Evolutionary conservation across 441 rosid species (phyloP).

Genomic region (Populus tomentosa): DNA sequence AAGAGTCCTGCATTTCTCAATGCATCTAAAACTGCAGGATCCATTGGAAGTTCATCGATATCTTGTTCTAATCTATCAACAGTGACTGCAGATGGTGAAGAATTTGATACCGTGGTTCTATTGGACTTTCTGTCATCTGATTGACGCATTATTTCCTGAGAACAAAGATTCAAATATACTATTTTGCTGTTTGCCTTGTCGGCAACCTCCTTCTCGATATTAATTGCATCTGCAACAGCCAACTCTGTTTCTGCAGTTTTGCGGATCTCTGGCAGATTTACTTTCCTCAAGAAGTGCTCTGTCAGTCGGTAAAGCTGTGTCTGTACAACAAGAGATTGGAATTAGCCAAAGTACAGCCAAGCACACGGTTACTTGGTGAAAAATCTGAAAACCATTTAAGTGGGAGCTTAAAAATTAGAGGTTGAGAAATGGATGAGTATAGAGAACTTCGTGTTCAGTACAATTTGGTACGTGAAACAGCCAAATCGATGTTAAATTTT

Average conservation of each 20-base stretch:
- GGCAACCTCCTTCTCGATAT: constrained; percentile 81
- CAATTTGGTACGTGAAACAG: neutral
- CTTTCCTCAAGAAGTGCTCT: constrained; percentile 75
- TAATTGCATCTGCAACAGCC: constrained; percentile 97
- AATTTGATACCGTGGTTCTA: constrained; percentile 32
- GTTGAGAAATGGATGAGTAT: neutral
- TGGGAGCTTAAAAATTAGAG: neutral
- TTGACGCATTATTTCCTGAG: constrained; percentile 70
- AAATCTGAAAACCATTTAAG: neutral
- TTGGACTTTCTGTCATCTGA: constrained; percentile 37
- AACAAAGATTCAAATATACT: constrained; percentile 89
- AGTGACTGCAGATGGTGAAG: constrained; percentile 27
- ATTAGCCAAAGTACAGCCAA: constrained; percentile 4
- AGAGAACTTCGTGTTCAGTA: neutral
- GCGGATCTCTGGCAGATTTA: constrained; percentile 59
- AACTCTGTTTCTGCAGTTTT: constrained; percentile 91
- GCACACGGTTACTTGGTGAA: neutral
- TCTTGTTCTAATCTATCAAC: constrained; percentile 33
- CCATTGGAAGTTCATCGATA: constrained; percentile 33
- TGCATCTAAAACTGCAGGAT: constrained; percentile 55
- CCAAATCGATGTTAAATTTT: neutral
- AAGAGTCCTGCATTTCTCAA: constrained; percentile 88
- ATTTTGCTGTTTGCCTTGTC: constrained; percentile 85
- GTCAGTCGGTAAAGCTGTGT: constrained; percentile 80
- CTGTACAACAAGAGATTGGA: constrained; percentile 35